Evolutionary conservation across 106 monocot species (phyloP).

Genomic region (Phalaenopsis equestris): DNA sequence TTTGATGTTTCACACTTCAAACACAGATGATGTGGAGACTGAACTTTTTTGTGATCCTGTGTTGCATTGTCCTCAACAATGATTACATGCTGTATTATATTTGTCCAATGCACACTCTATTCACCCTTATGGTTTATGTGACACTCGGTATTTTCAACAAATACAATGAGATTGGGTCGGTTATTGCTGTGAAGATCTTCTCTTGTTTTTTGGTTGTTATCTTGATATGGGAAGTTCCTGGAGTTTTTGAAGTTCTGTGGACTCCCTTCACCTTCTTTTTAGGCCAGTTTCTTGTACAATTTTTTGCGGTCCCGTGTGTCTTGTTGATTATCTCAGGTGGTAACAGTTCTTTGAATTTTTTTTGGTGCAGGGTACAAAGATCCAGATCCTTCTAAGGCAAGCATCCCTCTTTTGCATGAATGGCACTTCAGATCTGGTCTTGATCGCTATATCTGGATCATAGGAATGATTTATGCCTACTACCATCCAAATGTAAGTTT

Average conservation of each 20-base stretch:
- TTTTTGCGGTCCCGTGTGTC: not conserved
- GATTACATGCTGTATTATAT: constrained; percentile 96
- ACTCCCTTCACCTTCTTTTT: constrained; percentile 79
- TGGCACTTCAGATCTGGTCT: constrained; percentile 98
- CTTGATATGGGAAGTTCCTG: constrained; percentile 91
- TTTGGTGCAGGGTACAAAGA: constrained; percentile 64
- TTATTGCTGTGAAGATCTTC: constrained; percentile 68
- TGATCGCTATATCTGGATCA: constrained; percentile 96
- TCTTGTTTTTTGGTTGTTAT: constrained; percentile 77
- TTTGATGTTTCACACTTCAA: not conserved
- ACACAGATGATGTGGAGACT: constrained; percentile 98
- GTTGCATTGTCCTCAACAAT: constrained; percentile 89
- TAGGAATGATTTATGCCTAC: constrained; percentile 99
- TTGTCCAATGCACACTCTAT: constrained; percentile 99
- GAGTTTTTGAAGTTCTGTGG: constrained; percentile 88
- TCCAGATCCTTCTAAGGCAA: constrained; percentile 77
- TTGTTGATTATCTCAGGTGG: not conserved
- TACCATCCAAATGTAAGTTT: constrained; percentile 84
- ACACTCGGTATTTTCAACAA: constrained; percentile 79
- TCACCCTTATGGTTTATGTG: constrained; percentile 95
- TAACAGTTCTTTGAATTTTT: not conserved
- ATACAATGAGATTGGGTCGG: constrained; percentile 68
- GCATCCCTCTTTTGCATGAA: constrained; percentile 69
- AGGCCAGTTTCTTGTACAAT: constrained; percentile 38
- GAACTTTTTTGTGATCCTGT: constrained; percentile 85